phyloP scores from a whole-genome alignment of 192 early-diverging fungal species.

The Rhizophagus clarus region DNA sequence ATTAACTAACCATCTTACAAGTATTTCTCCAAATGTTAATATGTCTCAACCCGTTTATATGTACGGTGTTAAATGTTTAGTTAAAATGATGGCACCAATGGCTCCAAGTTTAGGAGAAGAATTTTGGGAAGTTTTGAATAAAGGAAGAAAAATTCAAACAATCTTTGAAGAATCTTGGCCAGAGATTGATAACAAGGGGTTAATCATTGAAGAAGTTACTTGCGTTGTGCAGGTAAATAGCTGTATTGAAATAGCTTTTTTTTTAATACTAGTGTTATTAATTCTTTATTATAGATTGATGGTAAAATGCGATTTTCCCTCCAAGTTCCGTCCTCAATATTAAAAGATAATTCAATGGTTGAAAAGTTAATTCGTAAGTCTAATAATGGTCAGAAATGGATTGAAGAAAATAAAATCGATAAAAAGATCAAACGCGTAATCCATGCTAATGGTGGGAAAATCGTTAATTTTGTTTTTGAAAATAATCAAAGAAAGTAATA shows the following conservation, averaged over 20 bases:
- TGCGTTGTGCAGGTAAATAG: constrained; percentile 54
- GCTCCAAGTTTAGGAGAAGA: constrained; percentile 77
- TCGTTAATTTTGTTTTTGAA: constrained; percentile 75
- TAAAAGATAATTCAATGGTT: constrained; percentile 42
- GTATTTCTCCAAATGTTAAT: constrained; percentile 21
- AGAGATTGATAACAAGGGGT: constrained; percentile 48
- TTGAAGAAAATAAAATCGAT: constrained; percentile 42
- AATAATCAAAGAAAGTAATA: background rate
- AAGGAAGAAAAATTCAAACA: constrained; percentile 22
- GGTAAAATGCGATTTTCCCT: constrained; percentile 77
- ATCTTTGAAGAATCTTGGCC: constrained; percentile 67
- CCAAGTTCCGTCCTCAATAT: constrained; percentile 41
- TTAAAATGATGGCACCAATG: constrained; percentile 75
- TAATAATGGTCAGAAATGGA: constrained; percentile 55
- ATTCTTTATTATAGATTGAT: constrained; percentile 58
- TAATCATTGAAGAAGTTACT: constrained; percentile 53
- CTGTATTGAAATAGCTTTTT: background rate
- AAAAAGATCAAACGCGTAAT: constrained; percentile 59
- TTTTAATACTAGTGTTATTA: background rate
- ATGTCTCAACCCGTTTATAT: constrained; percentile 53
- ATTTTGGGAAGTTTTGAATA: constrained; percentile 59
- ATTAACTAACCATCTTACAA: constrained; percentile 56
- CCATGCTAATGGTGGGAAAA: constrained; percentile 69
- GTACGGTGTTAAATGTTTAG: constrained; percentile 52
- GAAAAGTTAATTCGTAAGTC: constrained; percentile 47